phyloP scores from a whole-genome alignment of 108 stramenopile genomes.

The Stephanodiscus triporus region DNA sequence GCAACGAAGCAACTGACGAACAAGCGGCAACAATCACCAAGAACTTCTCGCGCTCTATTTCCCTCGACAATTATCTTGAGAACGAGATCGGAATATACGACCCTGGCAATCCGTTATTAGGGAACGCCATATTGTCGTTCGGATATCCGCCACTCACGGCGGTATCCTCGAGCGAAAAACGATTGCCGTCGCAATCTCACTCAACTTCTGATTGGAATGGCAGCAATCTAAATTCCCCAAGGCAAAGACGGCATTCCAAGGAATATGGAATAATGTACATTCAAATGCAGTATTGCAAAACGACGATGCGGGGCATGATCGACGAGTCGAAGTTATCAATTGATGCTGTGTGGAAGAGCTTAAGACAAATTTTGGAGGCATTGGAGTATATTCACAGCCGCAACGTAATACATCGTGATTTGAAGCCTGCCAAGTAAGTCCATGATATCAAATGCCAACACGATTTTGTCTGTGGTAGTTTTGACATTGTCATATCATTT shows the following conservation, averaged over 20 bases:
- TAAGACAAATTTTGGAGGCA: constrained; percentile 83
- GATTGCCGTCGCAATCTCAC: neutral
- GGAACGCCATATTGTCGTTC: neutral
- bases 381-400: constrained; percentile 72
- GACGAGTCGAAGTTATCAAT: constrained; percentile 58
- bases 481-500: neutral
- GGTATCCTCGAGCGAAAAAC: neutral
- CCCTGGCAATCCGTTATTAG: constrained; percentile 42
- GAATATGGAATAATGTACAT: constrained; percentile 44
- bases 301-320: constrained; percentile 76
- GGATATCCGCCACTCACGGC: constrained; percentile 8
- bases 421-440: constrained; percentile 45
- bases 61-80: constrained; percentile 51
- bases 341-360: constrained; percentile 69
- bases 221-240: constrained; percentile 1
- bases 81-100: constrained; percentile 35
- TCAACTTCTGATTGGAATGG: constrained; percentile 15
- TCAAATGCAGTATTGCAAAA: constrained; percentile 87
- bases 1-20: neutral
- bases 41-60: constrained; percentile 13
- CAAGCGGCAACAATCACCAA: neutral
- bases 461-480: neutral
- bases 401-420: constrained; percentile 73
- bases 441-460: neutral
- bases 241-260: constrained; percentile 11